Evolutionary conservation across 139 green algal genomes (phyloP), one percentile per base, ranked within the genome.

Genomic region (Desmodesmus armatus): DNA sequence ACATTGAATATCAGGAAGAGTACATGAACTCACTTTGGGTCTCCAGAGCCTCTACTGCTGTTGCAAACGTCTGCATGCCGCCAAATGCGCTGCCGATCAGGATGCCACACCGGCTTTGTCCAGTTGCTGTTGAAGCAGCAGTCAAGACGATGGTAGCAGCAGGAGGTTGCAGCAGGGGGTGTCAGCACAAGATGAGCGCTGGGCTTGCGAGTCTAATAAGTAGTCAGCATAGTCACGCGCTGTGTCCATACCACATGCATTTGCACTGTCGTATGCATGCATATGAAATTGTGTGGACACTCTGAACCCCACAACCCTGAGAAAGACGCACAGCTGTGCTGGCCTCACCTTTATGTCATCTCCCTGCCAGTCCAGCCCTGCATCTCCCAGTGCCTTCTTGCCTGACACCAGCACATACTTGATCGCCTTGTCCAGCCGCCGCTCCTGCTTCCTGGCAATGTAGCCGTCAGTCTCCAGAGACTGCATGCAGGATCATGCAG

Each of bases 81-180:
- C 97, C n/a, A 94, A 99, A 98, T 79, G 96, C 97, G 21, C 90
- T 96, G 44, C 97, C 96, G 0, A 99, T 90, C 41, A 99, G 89
- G 73, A 98, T 95, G 44, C 97, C 97, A 33, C 92, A 92, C 0
- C 80, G 67, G 80, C 69, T 51, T 60, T 80, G 51, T 86, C 37
- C 7, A 86, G 65, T 13, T 86, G 69, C 80, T 79, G 35, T 37
- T 65, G n/a, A 3, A 23, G 13, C 21, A 33, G 15, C 15, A 67
- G 7, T 11, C 58, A 67, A 6, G n/a, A n/a, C n/a, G n/a, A n/a
- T 62, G 51, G 17, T n/a, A 13, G 51, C 51, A 17, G 51, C 51
- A 62, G 51, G 15, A 62, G 51, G 51, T 62, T 62, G 51, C 51
- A 62, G 51, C 15, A 62, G 51, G 51, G 17, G 51, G 15, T 27